Evolutionary conservation across 2,329 filamentous ascomycete genomes (phyloP).

Genomic region (Teratosphaeria epicoccoides): DNA sequence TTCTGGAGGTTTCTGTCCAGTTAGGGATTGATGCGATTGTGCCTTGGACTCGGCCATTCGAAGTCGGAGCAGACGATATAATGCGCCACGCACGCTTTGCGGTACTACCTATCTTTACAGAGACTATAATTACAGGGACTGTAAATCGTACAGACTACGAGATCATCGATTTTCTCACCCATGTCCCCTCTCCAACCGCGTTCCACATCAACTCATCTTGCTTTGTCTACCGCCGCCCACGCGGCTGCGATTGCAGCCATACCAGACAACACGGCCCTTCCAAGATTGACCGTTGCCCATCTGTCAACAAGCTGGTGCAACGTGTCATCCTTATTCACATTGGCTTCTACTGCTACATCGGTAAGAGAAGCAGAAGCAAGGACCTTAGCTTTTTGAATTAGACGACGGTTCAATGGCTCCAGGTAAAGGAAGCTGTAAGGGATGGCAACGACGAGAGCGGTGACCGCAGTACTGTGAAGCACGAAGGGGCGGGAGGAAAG

Average conservation of each 20-base stretch:
- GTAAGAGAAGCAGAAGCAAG: slow-evolving; percentile 28
- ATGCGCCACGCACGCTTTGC: no score
- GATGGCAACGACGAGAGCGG: slow-evolving; percentile 36
- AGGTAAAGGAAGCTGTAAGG: slow-evolving; percentile 45
- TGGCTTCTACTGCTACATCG: slow-evolving; percentile 31
- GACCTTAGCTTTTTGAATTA: slow-evolving; percentile 35
- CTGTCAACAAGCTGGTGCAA: slow-evolving; percentile 44
- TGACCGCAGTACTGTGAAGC: slow-evolving; percentile 38
- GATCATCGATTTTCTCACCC: no score
- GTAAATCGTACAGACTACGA: no score
- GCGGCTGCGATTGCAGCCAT: slow-evolving; percentile 15
- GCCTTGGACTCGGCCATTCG: no score
- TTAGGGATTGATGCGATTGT: no score
- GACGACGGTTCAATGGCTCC: slow-evolving; percentile 37
- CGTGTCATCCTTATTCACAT: slow-evolving; percentile 32
- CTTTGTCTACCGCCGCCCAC: slow-evolving; percentile 22
- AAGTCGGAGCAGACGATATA: no score
- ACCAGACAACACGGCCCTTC: slow-evolving; percentile 24
- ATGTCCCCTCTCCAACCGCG: no score
- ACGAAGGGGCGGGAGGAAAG: slow-evolving; percentile 24
- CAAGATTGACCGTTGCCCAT: slow-evolving; percentile 46
- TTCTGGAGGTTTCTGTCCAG: no score
- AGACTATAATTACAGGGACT: no score
- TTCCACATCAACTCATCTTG: no score
- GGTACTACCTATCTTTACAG: no score